These are phyloP conservation scores for Coleophoma crateriformis DNA, from an alignment of 2,329 filamentous ascomycete species.

Conservation along the genomic window DNA sequence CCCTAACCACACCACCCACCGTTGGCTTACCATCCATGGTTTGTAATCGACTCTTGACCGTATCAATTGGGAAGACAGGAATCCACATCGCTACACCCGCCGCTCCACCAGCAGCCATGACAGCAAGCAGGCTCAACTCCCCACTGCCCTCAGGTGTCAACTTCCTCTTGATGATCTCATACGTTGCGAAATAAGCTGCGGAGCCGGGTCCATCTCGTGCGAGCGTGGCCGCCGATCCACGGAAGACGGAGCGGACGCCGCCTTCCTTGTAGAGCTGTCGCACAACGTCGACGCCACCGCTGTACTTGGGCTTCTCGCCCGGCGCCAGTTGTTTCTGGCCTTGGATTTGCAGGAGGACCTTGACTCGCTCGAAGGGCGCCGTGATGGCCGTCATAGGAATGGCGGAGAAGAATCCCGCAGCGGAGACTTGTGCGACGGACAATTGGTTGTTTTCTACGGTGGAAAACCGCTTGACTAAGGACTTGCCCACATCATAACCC, in stretches of 20 bases:
- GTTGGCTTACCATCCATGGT: conserved; percentile 82
- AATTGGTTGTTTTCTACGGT: conserved; percentile 64
- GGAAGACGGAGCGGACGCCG: conserved; percentile 86
- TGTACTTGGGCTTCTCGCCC: conserved; percentile 90
- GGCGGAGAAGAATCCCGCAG: conserved; percentile 95
- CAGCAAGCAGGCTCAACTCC: conserved; percentile 72
- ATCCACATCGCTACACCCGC: conserved; percentile 99
- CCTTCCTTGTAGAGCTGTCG: conserved; percentile 89
- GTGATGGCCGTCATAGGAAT: conserved; percentile 97
- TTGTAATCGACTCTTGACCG: conserved; percentile 90
- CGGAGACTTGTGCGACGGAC: conserved; percentile 80
- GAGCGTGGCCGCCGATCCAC: conserved; percentile 83
- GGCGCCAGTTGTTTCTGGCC: conserved; percentile 80
- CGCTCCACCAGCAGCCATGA: conserved; percentile 81
- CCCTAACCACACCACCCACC: conserved; percentile 71
- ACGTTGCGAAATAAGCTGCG: conserved; percentile 94
- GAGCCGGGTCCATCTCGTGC: conserved; percentile 90
- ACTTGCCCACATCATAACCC: conserved; percentile 95
- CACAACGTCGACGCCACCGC: conserved; percentile 82
- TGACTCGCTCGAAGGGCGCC: conserved; percentile 98
- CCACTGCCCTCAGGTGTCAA: conserved; percentile 77
- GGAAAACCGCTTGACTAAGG: conserved; percentile 67
- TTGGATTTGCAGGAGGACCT: conserved; percentile 96
- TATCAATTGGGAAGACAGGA: conserved; percentile 95
- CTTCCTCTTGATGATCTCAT: conserved; percentile 88